phyloP scores from a whole-genome alignment of 768 basidiomycete genomes.

The Rossbeevera mucosa region DNA sequence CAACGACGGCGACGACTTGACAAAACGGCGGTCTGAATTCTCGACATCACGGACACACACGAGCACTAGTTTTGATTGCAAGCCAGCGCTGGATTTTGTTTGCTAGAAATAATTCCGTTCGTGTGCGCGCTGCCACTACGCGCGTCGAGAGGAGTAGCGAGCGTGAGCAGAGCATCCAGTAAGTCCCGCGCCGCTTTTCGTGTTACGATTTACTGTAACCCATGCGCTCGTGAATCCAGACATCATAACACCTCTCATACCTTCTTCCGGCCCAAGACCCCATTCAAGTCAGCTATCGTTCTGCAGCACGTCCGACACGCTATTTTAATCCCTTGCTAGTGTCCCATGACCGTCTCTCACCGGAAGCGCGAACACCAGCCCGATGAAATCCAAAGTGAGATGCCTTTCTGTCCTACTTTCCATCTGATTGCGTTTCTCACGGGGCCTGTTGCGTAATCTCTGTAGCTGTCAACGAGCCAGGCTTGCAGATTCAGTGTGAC shows the following conservation, averaged over 20 bases:
- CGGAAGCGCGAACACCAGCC: constrained; percentile 60
- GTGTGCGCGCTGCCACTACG: neutral
- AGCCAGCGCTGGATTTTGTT: neutral
- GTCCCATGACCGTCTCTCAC: constrained; percentile 59
- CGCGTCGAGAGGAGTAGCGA: neutral
- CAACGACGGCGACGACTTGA: constrained; percentile 10
- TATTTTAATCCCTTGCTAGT: neutral
- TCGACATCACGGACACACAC: neutral
- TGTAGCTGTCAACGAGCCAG: constrained; percentile 74
- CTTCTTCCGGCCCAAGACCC: neutral
- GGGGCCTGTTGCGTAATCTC: constrained; percentile 25
- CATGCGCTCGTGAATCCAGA: neutral
- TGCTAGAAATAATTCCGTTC: neutral
- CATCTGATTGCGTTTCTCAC: constrained; percentile 23
- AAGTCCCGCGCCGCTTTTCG: neutral
- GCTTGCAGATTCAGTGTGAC: constrained; percentile 81
- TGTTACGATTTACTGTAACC: neutral
- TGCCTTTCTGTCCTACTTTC: constrained; percentile 2
- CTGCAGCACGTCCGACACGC: neutral
- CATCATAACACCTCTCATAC: neutral
- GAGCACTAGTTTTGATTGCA: neutral
- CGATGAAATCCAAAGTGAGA: constrained; percentile 62
- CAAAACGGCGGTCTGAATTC: neutral
- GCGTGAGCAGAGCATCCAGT: neutral
- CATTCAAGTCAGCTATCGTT: neutral